Evolutionary conservation across 2,329 filamentous ascomycete genomes (phyloP).

Genomic region (Colletotrichum sp.): DNA sequence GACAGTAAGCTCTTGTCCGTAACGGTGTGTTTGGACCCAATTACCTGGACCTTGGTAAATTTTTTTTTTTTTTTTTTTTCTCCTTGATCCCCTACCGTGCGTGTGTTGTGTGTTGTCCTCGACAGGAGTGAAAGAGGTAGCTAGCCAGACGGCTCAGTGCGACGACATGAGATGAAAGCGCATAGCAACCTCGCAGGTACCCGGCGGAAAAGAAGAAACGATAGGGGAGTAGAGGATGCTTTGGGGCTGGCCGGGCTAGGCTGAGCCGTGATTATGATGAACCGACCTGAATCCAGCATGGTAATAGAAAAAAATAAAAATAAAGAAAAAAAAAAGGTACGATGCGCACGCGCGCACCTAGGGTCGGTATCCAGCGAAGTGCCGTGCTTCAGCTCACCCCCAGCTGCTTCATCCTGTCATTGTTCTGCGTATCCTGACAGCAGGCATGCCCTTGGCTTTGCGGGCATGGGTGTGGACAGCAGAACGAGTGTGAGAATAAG

Average conservation of each 20-base stretch:
- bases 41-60: not conserved
- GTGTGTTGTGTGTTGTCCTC: not conserved
- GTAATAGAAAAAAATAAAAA: not conserved
- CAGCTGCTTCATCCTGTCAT: not conserved
- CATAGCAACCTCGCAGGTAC: not conserved
- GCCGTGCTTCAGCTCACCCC: not conserved
- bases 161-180: not conserved
- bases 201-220: slow-evolving; percentile 6
- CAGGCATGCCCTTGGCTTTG: not conserved
- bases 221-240: not conserved
- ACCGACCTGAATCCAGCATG: not conserved
- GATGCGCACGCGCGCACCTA: not conserved
- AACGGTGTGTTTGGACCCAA: too few relatives aligned
- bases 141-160: not conserved
- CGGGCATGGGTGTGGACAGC: not conserved
- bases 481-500: not conserved
- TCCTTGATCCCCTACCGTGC: not conserved
- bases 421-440: not conserved
- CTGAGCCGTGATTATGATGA: slow-evolving; percentile 4
- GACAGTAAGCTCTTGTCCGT: too few relatives aligned
- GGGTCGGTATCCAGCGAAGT: not conserved
- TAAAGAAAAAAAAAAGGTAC: not conserved
- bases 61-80: not conserved
- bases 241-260: slow-evolving; percentile 1
- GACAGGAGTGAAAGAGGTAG: not conserved